A percentile compares a stretch with the other conserved stretches of the same genome.
Conservation (phyloP, 441 rosid species). For the Metrosideros polymorpha region DNA sequence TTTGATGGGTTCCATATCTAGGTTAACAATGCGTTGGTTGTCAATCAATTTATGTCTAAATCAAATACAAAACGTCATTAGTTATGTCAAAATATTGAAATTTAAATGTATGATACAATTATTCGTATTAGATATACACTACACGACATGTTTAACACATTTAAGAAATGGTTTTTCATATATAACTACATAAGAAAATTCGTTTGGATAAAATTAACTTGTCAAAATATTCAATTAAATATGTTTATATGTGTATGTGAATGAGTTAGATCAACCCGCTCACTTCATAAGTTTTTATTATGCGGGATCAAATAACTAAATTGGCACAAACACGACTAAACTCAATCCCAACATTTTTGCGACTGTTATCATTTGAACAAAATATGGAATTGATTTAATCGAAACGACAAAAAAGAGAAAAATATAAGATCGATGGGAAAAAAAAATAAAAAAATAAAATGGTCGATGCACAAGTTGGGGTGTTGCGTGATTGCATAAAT, state of each 20-base stretch:
- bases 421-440: background rate
- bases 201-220: background rate
- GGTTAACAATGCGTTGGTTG: rapidly evolving
- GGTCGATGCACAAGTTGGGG: background rate
- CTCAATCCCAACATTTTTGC: background rate
- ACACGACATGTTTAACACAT: background rate
- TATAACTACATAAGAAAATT: background rate
- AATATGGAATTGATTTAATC: background rate
- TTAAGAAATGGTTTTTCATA: background rate
- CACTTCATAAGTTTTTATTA: background rate
- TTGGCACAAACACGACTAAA: background rate
- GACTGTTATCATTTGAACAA: background rate
- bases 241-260: background rate
- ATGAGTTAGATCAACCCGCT: background rate
- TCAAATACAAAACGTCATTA: rapidly evolving
- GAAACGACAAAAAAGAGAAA: background rate
- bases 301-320: background rate
- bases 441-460: background rate
- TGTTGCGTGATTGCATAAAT: background rate
- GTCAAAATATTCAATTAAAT: background rate
- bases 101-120: rapidly evolving
- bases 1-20: background rate
- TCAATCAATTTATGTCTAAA: background rate
- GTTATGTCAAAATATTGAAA: background rate
- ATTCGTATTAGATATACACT: rapidly evolving